Evolutionary conservation across 225 moss, liverwort and hornwort genomes (phyloP).

Genomic region (Rhytidiadelphus loreus): DNA sequence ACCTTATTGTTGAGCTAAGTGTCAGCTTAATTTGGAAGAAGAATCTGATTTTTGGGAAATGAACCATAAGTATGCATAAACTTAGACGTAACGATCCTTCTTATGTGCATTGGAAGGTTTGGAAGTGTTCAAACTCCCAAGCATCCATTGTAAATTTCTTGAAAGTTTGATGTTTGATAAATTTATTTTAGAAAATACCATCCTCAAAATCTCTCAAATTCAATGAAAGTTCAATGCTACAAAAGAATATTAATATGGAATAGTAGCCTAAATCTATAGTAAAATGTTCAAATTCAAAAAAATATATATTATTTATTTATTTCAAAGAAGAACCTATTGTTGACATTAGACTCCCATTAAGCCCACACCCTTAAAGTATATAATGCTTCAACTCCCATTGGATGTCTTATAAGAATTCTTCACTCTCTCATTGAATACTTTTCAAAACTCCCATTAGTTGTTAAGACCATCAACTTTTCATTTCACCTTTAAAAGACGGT

Average conservation of each 20-base stretch:
- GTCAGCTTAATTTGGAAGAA: neutral
- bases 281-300: too few species aligned
- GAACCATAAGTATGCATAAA: neutral
- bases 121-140: neutral
- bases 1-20: neutral
- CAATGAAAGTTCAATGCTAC: neutral
- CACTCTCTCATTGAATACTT: neutral
- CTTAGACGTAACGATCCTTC: neutral
- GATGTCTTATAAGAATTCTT: neutral
- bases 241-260: neutral
- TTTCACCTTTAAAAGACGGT: neutral
- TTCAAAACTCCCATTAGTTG: neutral
- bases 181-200: neutral
- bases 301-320: too few species aligned
- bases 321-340: neutral
- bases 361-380: fast-evolving
- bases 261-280: too few species aligned
- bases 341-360: neutral
- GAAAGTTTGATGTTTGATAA: neutral
- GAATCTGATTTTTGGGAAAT: neutral
- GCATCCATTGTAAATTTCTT: neutral
- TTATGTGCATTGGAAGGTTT: neutral
- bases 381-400: neutral
- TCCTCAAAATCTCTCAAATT: neutral
- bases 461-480: neutral